phyloP scores from a whole-genome alignment of 2,329 filamentous ascomycete genomes.

The Thielaviopsis punctulata region DNA sequence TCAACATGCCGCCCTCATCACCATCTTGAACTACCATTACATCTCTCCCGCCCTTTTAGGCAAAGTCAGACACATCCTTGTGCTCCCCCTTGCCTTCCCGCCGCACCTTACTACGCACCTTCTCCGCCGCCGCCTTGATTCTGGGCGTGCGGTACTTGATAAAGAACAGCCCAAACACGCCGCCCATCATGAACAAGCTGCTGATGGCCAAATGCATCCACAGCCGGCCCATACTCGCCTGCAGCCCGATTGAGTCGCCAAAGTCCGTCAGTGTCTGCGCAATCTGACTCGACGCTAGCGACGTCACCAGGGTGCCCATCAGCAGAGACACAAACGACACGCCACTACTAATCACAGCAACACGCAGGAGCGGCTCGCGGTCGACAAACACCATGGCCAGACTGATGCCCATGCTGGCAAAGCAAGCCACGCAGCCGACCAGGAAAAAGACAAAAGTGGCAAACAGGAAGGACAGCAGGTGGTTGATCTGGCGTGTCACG shows the following conservation, averaged over 20 bases:
- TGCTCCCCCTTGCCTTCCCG: constrained; percentile 16
- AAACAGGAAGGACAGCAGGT: constrained; percentile 32
- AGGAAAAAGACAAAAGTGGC: constrained; percentile 32
- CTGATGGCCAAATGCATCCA: constrained; percentile 30
- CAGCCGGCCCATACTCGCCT: constrained; percentile 25
- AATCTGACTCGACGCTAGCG: constrained; percentile 24
- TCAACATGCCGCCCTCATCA: too few relatives aligned
- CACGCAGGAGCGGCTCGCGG: constrained; percentile 1
- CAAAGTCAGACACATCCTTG: background rate
- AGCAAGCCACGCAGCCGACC: constrained; percentile 26
- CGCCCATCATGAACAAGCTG: constrained; percentile 26
- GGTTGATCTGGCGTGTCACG: constrained; percentile 30
- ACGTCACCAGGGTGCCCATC: constrained; percentile 27
- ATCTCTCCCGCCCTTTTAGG: background rate
- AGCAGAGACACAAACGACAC: constrained; percentile 23
- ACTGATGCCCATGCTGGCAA: constrained; percentile 21
- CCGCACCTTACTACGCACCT: constrained; percentile 17
- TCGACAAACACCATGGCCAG: constrained; percentile 12
- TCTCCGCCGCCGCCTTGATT: constrained; percentile 13
- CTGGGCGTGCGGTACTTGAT: constrained; percentile 13
- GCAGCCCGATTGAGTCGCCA: constrained; percentile 28
- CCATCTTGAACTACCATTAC: too few relatives aligned
- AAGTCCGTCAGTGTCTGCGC: constrained; percentile 25
- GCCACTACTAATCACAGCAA: constrained; percentile 23
- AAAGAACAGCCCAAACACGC: constrained; percentile 15